phyloP scores from a whole-genome alignment of 768 basidiomycete species.

The Termitomyces sp. region DNA sequence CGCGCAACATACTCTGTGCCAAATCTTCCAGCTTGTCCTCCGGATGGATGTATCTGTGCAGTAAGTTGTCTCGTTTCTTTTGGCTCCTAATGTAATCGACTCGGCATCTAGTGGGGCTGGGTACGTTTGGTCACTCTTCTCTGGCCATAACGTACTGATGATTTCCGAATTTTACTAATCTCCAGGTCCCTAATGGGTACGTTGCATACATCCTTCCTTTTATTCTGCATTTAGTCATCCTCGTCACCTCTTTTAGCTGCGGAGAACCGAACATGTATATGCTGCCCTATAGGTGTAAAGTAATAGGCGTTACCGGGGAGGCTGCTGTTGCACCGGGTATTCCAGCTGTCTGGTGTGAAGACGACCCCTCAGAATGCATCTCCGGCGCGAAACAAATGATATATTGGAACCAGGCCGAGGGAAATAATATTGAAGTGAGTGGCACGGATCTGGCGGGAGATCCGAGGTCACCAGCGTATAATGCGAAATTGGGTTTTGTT shows the following conservation, averaged over 20 bases:
- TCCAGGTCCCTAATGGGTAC: constrained; percentile 35
- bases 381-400: constrained; percentile 49
- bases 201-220: neutral
- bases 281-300: constrained; percentile 38
- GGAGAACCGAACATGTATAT: constrained; percentile 51
- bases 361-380: constrained; percentile 31
- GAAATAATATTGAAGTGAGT: constrained; percentile 40
- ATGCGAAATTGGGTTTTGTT: constrained; percentile 38
- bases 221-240: neutral
- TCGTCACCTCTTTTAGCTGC: constrained; percentile 25
- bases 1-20: constrained; percentile 41
- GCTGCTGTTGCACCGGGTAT: constrained; percentile 33
- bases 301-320: constrained; percentile 33
- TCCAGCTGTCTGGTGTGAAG: constrained; percentile 48
- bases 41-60: constrained; percentile 45
- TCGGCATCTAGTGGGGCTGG: constrained; percentile 41
- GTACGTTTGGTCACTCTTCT: constrained; percentile 16
- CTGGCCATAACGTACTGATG: neutral
- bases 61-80: constrained; percentile 23
- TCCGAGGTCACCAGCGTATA: constrained; percentile 41
- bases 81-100: neutral
- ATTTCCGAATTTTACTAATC: neutral
- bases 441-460: constrained; percentile 33
- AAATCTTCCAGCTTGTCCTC: constrained; percentile 41
- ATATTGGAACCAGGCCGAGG: constrained; percentile 43